Evolutionary conservation across 768 basidiomycete species (phyloP), one percentile per base, ranked within the genome.

Genomic region (Tephrocybe sp.): DNA sequence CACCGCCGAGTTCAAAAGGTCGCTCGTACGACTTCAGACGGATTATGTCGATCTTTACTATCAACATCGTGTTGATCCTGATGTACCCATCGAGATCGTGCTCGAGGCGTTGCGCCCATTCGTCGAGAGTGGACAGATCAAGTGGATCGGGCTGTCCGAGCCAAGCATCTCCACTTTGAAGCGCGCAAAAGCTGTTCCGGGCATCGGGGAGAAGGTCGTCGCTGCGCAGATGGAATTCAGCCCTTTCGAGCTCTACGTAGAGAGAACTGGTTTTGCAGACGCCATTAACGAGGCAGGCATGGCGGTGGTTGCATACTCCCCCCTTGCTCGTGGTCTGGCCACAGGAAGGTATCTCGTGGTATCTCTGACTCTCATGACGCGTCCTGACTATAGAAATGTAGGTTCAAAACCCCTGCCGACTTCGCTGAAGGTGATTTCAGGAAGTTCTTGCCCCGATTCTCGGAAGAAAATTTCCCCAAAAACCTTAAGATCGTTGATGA

Each of bases 311-410:
- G 74, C 73, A 1, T 79, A 78, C 53, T 66, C 71, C 15, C 80
- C 80, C 0, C 67, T 80, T 21, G 78, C 72, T 2, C 67, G 77
- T 13, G 79, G 80, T 0, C 40, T 82, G 24, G 56, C 78, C 37
- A 77, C 75, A 1, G 79, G 79, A n/a, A 65, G 63, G 64, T 72
- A 68, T 69, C 19, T n/a, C 36, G 6, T 37, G 9, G 41, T 37
- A n/a, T 44, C 22, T 9, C 16, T 41, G 25, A 4, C 26, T 24
- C 19, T 42, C 1, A 30, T 13, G 27, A 15, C 19, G 18, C n/a
- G 18, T 19, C 18, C 18, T 19, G 12, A 30, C n/a, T 11, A 11
- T 57, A 8, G 22, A 69, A 67, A 2, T 11, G n/a, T 24, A 44
- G 47, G 28, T 53, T 39, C 30, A 71, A 61, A 56, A 69, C 70